phyloP scores from a whole-genome alignment of 192 early-diverging fungal species.

The Helicostylum pulchrum region DNA sequence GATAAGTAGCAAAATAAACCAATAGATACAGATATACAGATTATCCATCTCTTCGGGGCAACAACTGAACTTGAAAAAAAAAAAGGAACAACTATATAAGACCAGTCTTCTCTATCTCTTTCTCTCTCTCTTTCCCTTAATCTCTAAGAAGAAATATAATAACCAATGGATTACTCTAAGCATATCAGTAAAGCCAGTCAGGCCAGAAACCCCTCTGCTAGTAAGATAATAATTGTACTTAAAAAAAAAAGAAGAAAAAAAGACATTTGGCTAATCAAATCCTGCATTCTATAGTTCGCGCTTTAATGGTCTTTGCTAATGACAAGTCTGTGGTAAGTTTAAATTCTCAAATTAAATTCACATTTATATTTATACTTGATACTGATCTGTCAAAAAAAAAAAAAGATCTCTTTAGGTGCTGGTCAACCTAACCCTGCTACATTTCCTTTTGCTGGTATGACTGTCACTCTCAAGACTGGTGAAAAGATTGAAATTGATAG shows the following conservation, averaged over 20 bases:
- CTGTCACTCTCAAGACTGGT: slow-evolving; percentile 51
- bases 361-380: no score
- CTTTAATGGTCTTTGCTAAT: not conserved
- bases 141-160: no score
- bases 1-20: no score
- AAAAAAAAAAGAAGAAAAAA: no score
- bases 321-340: not conserved
- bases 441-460: slow-evolving; percentile 61
- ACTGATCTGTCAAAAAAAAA: no score
- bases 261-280: not conserved
- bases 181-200: slow-evolving; percentile 42
- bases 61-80: no score
- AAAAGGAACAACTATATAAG: no score
- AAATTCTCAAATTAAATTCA: no score
- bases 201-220: slow-evolving; percentile 44
- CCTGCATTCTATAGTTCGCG: slow-evolving; percentile 33
- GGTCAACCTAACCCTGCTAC: slow-evolving; percentile 66
- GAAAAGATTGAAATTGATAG: slow-evolving; percentile 58
- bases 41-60: no score
- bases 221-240: slow-evolving; percentile 23
- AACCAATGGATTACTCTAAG: slow-evolving; percentile 34
- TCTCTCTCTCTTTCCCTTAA: no score
- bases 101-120: no score
- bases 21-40: no score
- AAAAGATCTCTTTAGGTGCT: slow-evolving; percentile 65